Base-by-base conservation (phyloP, 768 basidiomycete genomes). In the Suillus bovinus region DNA sequence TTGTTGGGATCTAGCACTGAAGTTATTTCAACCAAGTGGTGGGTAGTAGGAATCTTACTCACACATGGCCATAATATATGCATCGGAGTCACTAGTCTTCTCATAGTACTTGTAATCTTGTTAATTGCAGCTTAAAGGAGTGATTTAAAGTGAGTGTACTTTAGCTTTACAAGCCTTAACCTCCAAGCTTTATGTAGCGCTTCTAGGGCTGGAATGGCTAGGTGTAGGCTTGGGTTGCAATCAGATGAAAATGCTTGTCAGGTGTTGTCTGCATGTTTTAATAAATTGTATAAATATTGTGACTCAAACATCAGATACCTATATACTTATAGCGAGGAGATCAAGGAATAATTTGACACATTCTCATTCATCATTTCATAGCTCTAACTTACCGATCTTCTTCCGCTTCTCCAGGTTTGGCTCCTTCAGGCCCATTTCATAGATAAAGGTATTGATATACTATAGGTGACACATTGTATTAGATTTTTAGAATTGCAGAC, bases 101-200 rank as follows among this genome's bases (percentile, higher is more conserved):
- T 73, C 62, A 63, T 79, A 78, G 61, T 79, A 78, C 33, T 8
- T 4, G 64, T 58, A 16, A 79, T 64, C 64, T 79, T 80, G 1
- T 63, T 42, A 16, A 70, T 58, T 1, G 67, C 79, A 4, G 70
- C 70, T 13, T 69, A 36, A 24, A 79, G 63, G 2, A 71, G 73
- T 49, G 33, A 0, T 7, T n/a, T 17, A 61, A 76, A 75, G 3
- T 46, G 34, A 0, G 22, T 47, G 53, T 72, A 76, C 50, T 70
- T 66, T 0, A 16, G 14, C 11, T 61, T 1, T 1, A 17, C 16
- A 0, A 49, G 13, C 10, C 64, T 52, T 3, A 22, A n/a, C 0
- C 60, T 44, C 76, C 76, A 76, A 13, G 68, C 69, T 22, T 62
- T 64, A 56, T 75, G 70, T 4, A 76, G 58, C 6, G 58, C 67